phyloP scores from a whole-genome alignment of 495 filamentous ascomycete species.

The Astrothelium macrocarpum region DNA sequence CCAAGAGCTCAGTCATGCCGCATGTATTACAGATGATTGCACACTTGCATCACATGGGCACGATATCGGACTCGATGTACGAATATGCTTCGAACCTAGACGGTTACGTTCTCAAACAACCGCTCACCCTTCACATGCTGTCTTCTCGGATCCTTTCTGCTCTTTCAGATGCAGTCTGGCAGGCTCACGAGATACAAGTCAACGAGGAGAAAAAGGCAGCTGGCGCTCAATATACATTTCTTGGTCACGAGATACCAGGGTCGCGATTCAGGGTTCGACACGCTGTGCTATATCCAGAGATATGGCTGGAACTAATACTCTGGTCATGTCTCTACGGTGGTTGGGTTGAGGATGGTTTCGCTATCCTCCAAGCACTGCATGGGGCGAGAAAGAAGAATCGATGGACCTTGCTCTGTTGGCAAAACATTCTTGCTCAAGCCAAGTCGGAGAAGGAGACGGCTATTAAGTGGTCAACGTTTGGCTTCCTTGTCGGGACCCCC shows the following conservation, averaged over 20 bases:
- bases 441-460: constrained; percentile 9
- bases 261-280: constrained; percentile 42
- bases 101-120: constrained; percentile 38
- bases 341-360: constrained; percentile 44
- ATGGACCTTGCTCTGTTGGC: constrained; percentile 29
- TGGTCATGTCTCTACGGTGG: constrained; percentile 59
- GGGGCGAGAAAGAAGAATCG: constrained; percentile 30
- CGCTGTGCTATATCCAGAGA: constrained; percentile 45
- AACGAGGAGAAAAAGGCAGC: constrained; percentile 36
- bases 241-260: constrained; percentile 42
- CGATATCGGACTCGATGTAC: constrained; percentile 52
- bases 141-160: constrained; percentile 50
- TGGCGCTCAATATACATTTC: constrained; percentile 29
- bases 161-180: constrained; percentile 54
- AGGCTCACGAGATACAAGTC: constrained; percentile 40
- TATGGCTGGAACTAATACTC: constrained; percentile 58
- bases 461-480: constrained; percentile 10
- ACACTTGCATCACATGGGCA: constrained; percentile 47
- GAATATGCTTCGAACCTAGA: constrained; percentile 32
- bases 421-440: constrained; percentile 26
- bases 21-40: constrained; percentile 50
- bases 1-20: constrained; percentile 43
- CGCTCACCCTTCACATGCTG: constrained; percentile 48
- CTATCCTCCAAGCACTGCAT: constrained; percentile 32
- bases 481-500: constrained; percentile 8